Conservation (phyloP, 768 basidiomycete genomes). For the Hypsizygus marmoreus region DNA sequence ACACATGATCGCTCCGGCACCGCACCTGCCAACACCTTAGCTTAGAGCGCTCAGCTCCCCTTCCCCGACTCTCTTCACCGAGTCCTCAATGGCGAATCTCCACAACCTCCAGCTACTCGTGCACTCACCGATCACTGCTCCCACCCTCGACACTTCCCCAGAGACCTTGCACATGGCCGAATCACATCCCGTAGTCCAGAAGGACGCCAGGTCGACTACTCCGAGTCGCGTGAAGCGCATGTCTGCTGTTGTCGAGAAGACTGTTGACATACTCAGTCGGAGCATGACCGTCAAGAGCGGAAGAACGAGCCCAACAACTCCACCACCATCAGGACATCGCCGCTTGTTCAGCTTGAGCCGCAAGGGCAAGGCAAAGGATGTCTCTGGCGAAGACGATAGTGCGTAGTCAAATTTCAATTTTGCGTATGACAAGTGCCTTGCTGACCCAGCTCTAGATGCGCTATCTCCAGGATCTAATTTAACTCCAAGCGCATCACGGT, state of each 20-base stretch:
- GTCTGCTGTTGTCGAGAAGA: conserved; percentile 50
- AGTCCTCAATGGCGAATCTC: conserved; percentile 22
- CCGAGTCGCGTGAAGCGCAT: conserved; percentile 55
- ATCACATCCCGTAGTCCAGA: conserved; percentile 26
- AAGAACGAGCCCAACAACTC: conserved; percentile 28
- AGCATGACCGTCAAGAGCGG: conserved; percentile 48
- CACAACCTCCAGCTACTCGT: conserved; percentile 24
- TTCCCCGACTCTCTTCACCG: conserved; percentile 5
- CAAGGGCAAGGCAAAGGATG: conserved; percentile 50
- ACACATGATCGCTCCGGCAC: no score
- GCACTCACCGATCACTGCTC: conserved; percentile 22
- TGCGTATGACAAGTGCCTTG: not conserved
- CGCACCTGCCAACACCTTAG: no score
- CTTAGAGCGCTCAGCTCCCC: conserved; percentile 2
- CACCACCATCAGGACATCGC: conserved; percentile 40
- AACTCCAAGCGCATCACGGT: conserved; percentile 34
- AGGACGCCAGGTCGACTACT: conserved; percentile 30
- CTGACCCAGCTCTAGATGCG: conserved; percentile 19
- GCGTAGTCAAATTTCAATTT: conserved; percentile 1
- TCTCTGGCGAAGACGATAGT: conserved; percentile 35
- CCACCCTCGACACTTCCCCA: conserved; percentile 34
- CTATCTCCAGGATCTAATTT: conserved; percentile 27
- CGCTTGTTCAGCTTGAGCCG: conserved; percentile 59
- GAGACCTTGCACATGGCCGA: conserved; percentile 33
- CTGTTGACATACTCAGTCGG: conserved; percentile 65